Evolutionary conservation across 257 asterid species (phyloP).

Genomic region (Solanum bulbocastanum): DNA sequence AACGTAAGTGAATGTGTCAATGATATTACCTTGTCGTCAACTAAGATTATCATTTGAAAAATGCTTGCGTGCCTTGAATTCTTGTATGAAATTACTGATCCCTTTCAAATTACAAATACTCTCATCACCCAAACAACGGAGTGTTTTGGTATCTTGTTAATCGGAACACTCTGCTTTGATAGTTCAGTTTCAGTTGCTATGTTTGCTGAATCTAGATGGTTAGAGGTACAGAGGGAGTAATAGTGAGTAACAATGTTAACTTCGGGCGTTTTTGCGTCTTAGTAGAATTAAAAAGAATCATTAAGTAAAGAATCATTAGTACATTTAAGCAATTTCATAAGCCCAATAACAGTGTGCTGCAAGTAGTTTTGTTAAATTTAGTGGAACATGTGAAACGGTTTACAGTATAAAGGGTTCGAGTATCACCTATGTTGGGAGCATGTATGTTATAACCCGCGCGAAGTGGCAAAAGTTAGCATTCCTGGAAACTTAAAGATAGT

Average conservation of each 20-base stretch:
- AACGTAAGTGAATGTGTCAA: not conserved
- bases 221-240: not conserved
- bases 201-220: not conserved
- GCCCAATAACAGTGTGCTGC: not conserved
- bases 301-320: not conserved
- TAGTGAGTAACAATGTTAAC: not conserved
- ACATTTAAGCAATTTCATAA: not conserved
- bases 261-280: not conserved
- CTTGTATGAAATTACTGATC: not conserved
- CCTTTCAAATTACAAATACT: not conserved
- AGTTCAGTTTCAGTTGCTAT: not conserved
- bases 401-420: not conserved
- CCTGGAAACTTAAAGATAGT: not conserved
- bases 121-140: not conserved
- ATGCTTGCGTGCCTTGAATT: not conserved
- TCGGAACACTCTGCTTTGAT: not conserved
- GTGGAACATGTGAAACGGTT: not conserved
- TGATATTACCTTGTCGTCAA: not conserved
- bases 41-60: not conserved
- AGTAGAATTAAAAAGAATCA: not conserved
- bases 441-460: not conserved
- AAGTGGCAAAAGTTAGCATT: not conserved
- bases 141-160: not conserved
- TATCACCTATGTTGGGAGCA: not conserved
- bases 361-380: not conserved